Conservation (phyloP, 139 green algal species). For the Chlamydomonas urium region DNA sequence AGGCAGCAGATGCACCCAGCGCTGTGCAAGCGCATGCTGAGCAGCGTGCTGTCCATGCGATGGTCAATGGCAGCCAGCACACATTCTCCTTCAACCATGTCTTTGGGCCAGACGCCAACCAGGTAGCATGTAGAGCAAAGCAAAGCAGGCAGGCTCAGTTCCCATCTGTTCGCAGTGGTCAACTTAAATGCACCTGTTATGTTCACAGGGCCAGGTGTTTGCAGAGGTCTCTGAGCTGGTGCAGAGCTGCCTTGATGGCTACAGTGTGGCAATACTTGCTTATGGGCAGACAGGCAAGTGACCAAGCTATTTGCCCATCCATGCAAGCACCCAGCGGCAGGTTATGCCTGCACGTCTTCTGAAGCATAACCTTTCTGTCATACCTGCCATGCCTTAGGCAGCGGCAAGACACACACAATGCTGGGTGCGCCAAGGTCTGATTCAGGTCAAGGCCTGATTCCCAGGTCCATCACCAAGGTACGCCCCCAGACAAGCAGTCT, state of each 20-base stretch:
- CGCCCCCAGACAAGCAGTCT: too few species aligned
- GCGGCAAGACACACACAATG: slow-evolving; percentile 97
- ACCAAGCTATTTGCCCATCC: too few species aligned
- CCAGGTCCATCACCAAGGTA: too few species aligned
- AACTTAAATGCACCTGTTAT: too few species aligned
- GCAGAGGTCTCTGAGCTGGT: slow-evolving; percentile 15
- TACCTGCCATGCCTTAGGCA: too few species aligned
- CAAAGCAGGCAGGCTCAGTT: too few species aligned
- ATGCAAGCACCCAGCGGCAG: too few species aligned
- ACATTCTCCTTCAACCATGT: slow-evolving; percentile 12
- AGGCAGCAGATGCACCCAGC: not conserved
- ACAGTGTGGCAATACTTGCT: slow-evolving; percentile 93
- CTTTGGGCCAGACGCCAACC: not conserved
- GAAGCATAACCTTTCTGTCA: too few species aligned
- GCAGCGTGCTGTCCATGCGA: not conserved
- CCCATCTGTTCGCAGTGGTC: too few species aligned
- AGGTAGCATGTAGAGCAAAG: too few species aligned
- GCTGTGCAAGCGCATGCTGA: not conserved
- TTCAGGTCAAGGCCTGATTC: not conserved
- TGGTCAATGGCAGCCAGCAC: not conserved
- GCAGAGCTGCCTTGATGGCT: slow-evolving; percentile 43
- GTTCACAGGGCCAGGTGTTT: slow-evolving; percentile 2
- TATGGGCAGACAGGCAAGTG: slow-evolving; percentile 84
- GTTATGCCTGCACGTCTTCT: too few species aligned
- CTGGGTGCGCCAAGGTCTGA: slow-evolving; percentile 43